Evolutionary conservation across 352 stramenopile species (phyloP), one percentile per base, ranked within the genome.

Genomic region (Phytophthora litchii): DNA sequence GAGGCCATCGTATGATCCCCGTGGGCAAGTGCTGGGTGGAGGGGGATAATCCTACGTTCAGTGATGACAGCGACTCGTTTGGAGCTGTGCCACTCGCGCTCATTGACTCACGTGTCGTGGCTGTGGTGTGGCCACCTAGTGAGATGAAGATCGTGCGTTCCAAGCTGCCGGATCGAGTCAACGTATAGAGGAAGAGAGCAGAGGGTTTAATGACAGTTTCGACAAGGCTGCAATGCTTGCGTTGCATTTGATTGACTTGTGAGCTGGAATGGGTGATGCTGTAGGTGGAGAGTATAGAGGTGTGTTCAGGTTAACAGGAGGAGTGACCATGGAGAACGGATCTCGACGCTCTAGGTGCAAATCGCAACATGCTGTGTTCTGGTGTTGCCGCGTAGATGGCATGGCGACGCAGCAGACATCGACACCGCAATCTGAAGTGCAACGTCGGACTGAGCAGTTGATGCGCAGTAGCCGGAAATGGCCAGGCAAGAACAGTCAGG

Each of bases 21-120:
- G 65, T 74, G 37, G 86, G 86, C 58, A 90, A 89, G 65, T 95
- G 86, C 72, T 95, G 86, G 86, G 72, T 95, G 36, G 84, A 95
- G 46, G 84, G 86, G 36, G 86, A 95, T 67, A 92, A 90, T 61
- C 54, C 72, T 2, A 71, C 63, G 35, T 83, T 87, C 59, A 92
- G 82, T 62, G 83, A 92, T 61, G 82, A 92, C 70, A 93, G 83
- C 69, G 76, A 91, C 57, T 57, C 64, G 46, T 93, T 91, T 52
- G 86, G 86, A 2, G 64, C 78, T 32, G 81, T 95, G 43, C 86
- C 86, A 38, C 74, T 95, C 23, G 86, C 86, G 38, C 78, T 95
- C 37, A 90, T 95, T 56, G 74, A 95, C 50, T 78, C 84, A 25
- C 75, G 83, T 35, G 84, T 95, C 10, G 42, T 90, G 31, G 86